phyloP scores from a whole-genome alignment of 495 filamentous ascomycete species.

The Trypethelium eluteriae region DNA sequence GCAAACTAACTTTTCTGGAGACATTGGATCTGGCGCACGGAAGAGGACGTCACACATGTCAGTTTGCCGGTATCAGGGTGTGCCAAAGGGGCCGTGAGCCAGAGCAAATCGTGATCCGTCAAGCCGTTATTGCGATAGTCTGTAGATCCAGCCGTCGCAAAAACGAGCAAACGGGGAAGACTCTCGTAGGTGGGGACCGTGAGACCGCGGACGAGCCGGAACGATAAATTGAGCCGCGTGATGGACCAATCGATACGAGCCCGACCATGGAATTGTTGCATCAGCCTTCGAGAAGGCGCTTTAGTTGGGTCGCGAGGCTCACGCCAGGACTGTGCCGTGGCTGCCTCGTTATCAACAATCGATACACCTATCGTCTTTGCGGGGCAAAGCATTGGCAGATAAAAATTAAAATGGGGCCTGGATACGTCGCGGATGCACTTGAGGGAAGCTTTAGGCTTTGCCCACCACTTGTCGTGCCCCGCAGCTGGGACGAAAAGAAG shows the following conservation, averaged over 20 bases:
- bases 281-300: conserved; percentile 12
- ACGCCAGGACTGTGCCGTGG: not conserved
- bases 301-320: not conserved
- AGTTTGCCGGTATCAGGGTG: not conserved
- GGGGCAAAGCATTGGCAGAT: conserved; percentile 7
- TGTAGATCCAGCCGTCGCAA: conserved; percentile 7
- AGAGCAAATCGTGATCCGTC: not conserved
- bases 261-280: conserved; percentile 9
- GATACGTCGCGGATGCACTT: too few relatives aligned
- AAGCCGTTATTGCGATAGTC: conserved; percentile 4
- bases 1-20: not conserved
- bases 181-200: not conserved
- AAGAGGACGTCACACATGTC: not conserved
- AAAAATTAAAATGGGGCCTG: not conserved
- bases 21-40: not conserved
- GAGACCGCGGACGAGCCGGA: conserved; percentile 8
- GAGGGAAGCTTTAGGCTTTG: not conserved
- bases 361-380: conserved; percentile 9
- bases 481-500: not conserved
- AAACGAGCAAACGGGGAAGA: not conserved
- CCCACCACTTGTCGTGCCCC: conserved; percentile 3
- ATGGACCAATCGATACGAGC: not conserved
- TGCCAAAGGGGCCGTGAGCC: not conserved
- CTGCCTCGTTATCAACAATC: conserved; percentile 10
- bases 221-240: conserved; percentile 11